Evolutionary conservation across 2,329 filamentous ascomycete species (phyloP), one percentile per base, ranked within the genome.

Genomic region (Ilyonectria sp.): DNA sequence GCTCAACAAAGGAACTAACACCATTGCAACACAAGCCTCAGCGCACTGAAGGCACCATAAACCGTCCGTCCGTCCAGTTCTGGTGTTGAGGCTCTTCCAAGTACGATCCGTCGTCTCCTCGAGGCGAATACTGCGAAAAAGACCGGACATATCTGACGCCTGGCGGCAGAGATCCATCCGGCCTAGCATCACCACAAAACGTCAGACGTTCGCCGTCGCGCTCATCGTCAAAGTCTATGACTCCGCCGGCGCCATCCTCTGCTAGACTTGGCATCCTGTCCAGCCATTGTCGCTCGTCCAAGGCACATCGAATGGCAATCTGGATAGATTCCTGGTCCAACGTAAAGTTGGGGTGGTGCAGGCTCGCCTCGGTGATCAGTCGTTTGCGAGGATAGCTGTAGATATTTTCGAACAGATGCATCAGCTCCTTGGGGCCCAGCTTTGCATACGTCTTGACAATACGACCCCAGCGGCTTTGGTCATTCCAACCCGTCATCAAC

Each of bases 381-480:
- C 82, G 82, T 33, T 77, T 78, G 54, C 83, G 84, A 23, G 83
- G 82, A 49, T 84, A 86, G 60, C 79, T 81, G 72, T 84, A 84
- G 19, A 82, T 82, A 60, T 84, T 81, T 31, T 84, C 80, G 49
- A 88, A 81, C 63, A 87, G 82, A 66, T 84, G 78, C 69, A 86
- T 81, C n/a, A 89, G 79, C 61, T 86, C 80, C 11, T 81, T 76
- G 0, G 87, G 87, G 5, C 81, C 79, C 8, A 89, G 80, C 77
- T 88, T 89, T 71, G 85, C 78, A 65, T 84, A 84, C 1, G 82
- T 84, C 67, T 82, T 82, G 46, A 84, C 75, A 37, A 84, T 80
- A 19, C 82, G 80, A 15, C 77, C 75, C 78, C 80, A 82, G 54
- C 72, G 74, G 56, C 79, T 80, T 59, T 80, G 78, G 47, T 82